Base-by-base conservation (phyloP, 2,329 filamentous ascomycete genomes). In the Allantophomopsis cytisporea region DNA sequence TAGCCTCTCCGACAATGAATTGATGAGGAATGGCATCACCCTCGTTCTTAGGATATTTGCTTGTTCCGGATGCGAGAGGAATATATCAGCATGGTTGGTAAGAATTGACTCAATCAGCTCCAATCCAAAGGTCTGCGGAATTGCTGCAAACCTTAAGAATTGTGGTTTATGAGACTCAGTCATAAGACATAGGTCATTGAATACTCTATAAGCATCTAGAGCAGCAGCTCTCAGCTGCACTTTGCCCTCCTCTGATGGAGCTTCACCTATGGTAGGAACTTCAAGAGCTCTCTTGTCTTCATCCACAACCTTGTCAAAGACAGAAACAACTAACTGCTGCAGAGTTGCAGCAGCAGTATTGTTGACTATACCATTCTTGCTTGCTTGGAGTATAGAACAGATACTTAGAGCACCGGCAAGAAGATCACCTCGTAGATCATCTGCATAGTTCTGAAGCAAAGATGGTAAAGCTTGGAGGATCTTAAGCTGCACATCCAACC, bases 261-360 rank as follows among this genome's bases (percentile, higher is more conserved):
- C 78, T 48, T 86, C 79, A 13, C 76, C 79, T 30, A 75, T 71
- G 3, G 71, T 64, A 15, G 73, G 68, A 7, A 71, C 64, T 44
- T 79, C 69, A 3, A 69, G 57, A 11, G 49, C 47, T 32, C 53
- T 50, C 44, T 53, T 79, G 56, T 95, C 87, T 64, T 95, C 87
- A 5, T 66, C 64, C 1, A 79, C 73, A 2, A 95, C 86, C 57
- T 93, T 91, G 56, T 96, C 91, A 59, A 95, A 96, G 0, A 94
- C 83, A 1, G 84, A 82, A 23, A 91, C 85, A 7, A 96, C 80
- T 12, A 98, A 72, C 58, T 96, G 91, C 60, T 95, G 89, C 39
- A 98, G 65, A 2, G 91, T 96, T n/a, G 91, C 91, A 18, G 89
- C 86, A 8, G 91, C 91, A 1, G 93, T 96, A 51, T 93, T 93